Evolutionary conservation across 2,329 filamentous ascomycete species (phyloP).

Genomic region (Fusarium decemcellulare): DNA sequence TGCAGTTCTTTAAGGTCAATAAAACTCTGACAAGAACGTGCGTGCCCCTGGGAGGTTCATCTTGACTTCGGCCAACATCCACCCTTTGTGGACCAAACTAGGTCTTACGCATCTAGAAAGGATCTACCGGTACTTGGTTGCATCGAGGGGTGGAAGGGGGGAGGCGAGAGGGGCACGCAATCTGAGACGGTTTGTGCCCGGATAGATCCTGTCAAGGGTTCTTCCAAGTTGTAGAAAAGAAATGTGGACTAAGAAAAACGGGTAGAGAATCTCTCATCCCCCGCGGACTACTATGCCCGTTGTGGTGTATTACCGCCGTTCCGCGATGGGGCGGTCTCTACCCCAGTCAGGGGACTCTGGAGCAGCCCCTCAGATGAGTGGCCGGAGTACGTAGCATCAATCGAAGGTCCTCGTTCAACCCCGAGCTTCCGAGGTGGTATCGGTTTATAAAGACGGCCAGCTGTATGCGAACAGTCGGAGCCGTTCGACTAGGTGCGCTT

Average conservation of each 20-base stretch:
- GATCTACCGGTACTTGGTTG: constrained; percentile 3
- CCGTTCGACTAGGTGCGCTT: background rate
- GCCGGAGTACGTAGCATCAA: background rate
- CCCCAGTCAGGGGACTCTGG: background rate
- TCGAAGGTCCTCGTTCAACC: background rate
- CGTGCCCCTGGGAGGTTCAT: background rate
- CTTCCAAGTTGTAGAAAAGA: background rate
- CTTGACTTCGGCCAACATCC: background rate
- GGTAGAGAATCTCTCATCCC: background rate
- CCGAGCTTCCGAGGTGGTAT: constrained; percentile 5
- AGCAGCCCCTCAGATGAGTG: background rate
- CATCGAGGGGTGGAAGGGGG: background rate
- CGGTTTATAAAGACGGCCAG: background rate
- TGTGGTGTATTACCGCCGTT: background rate
- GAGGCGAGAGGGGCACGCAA: background rate
- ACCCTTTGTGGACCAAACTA: constrained; percentile 6
- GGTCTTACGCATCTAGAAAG: background rate
- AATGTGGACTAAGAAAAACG: background rate
- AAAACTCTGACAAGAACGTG: background rate
- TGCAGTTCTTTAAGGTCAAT: background rate
- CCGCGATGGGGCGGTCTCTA: background rate
- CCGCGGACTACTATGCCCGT: background rate
- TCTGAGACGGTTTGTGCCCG: constrained; percentile 1
- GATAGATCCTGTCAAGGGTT: constrained; percentile 2
- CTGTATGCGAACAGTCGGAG: background rate